These are phyloP conservation scores for Nitzschia inconspicua DNA, from an alignment of 108 stramenopile species.

Conservation along the genomic window DNA sequence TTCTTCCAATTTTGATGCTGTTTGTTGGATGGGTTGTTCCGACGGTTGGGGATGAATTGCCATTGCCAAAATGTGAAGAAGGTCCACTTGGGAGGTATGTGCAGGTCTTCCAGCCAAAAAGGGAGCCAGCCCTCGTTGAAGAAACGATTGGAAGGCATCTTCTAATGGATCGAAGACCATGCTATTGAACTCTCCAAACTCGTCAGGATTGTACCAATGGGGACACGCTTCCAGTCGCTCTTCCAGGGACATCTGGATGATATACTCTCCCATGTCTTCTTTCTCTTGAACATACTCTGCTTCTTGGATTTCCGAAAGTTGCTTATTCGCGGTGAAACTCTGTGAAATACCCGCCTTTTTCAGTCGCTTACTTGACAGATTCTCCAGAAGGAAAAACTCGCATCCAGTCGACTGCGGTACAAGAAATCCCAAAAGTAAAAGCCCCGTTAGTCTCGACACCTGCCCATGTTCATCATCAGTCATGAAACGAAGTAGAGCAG, in stretches of 20 bases:
- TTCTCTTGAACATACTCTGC: not conserved
- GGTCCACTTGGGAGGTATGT: conserved; percentile 33
- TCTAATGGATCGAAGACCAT: conserved; percentile 30
- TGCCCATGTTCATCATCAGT: conserved; percentile 44
- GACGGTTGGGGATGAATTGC: conserved; percentile 37
- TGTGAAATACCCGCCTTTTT: not conserved
- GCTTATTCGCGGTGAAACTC: not conserved
- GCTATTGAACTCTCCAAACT: conserved; percentile 37
- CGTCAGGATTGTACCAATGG: conserved; percentile 18
- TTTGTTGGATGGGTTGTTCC: conserved; percentile 20
- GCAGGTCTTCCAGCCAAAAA: conserved; percentile 34
- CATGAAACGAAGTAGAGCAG: conserved; percentile 27
- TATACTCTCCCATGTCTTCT: conserved; percentile 5
- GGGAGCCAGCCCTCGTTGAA: conserved; percentile 26
- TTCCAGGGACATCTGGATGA: conserved; percentile 33
- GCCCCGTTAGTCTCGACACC: conserved; percentile 29
- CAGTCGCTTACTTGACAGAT: conserved; percentile 5
- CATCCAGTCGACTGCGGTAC: conserved; percentile 51
- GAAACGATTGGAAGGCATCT: conserved; percentile 27
- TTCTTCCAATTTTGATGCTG: conserved; percentile 16
- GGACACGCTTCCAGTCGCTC: conserved; percentile 31
- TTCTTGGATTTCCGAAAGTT: not conserved
- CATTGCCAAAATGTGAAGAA: conserved; percentile 52
- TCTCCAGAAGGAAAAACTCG: conserved; percentile 31
- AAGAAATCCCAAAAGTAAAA: conserved; percentile 41